Evolutionary conservation across 768 basidiomycete species (phyloP).

Genomic region (Suillus subluteus): DNA sequence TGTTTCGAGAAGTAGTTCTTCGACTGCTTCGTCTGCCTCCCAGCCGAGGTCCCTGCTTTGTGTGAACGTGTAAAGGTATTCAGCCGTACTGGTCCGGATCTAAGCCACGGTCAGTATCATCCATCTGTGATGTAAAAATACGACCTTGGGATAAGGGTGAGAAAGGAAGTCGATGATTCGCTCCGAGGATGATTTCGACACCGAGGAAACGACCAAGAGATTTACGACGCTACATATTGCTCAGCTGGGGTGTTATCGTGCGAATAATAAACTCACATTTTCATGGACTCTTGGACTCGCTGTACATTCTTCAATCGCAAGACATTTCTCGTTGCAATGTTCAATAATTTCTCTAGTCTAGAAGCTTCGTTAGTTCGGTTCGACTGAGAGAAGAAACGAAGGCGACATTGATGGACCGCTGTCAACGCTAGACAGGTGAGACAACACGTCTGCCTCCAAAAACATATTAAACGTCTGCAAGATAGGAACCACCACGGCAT

Average conservation of each 20-base stretch:
- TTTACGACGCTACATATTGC: constrained; percentile 58
- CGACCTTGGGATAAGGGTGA: constrained; percentile 83
- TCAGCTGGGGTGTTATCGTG: constrained; percentile 19
- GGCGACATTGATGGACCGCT: constrained; percentile 58
- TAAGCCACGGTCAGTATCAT: constrained; percentile 33
- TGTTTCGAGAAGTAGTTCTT: constrained; percentile 76
- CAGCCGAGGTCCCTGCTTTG: constrained; percentile 69
- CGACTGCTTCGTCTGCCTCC: constrained; percentile 62
- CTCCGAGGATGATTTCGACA: constrained; percentile 46
- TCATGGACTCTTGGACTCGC: constrained; percentile 81
- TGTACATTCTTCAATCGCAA: constrained; percentile 80
- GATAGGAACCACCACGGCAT: constrained; percentile 80
- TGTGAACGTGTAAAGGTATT: constrained; percentile 78
- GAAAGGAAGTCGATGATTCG: constrained; percentile 64
- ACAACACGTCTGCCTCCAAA: constrained; percentile 68
- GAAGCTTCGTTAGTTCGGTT: constrained; percentile 13
- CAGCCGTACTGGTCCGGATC: constrained; percentile 82
- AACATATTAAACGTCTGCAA: constrained; percentile 76
- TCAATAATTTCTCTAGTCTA: constrained; percentile 59
- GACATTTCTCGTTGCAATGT: constrained; percentile 63
- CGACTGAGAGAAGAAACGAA: constrained; percentile 15
- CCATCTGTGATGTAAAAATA: constrained; percentile 19
- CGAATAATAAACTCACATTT: constrained; percentile 58
- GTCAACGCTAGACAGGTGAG: constrained; percentile 46
- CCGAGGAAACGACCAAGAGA: constrained; percentile 54